Conservation (phyloP, 2,329 filamentous ascomycete genomes). For the Trichoderma pleuroti region DNA sequence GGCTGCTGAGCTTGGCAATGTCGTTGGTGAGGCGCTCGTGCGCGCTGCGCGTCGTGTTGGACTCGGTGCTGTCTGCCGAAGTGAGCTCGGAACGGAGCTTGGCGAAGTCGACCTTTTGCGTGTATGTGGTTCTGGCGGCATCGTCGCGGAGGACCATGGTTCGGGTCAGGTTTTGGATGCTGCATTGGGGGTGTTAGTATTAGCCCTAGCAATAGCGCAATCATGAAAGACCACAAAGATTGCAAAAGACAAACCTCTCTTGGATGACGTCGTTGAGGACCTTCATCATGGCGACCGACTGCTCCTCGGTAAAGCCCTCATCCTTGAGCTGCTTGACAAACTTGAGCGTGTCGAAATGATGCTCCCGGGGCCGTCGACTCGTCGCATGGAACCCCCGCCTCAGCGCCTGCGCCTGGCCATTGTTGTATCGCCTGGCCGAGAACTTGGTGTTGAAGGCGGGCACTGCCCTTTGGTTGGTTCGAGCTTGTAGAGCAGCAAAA, state of each 20-base stretch:
- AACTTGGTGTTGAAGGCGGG: conserved; percentile 24
- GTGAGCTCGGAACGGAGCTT: conserved; percentile 93
- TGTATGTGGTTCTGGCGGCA: conserved; percentile 73
- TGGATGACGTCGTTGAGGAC: conserved; percentile 95
- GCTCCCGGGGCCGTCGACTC: conserved; percentile 59
- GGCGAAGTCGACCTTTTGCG: conserved; percentile 94
- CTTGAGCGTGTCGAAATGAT: conserved; percentile 97
- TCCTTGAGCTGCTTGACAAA: conserved; percentile 86
- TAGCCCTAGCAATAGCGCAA: no score
- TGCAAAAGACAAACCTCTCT: conserved; percentile 59
- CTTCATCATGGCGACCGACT: conserved; percentile 97
- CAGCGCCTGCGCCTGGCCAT: conserved; percentile 21
- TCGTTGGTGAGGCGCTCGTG: conserved; percentile 94
- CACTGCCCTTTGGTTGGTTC: conserved; percentile 22
- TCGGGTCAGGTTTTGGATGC: conserved; percentile 93
- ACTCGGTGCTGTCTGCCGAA: conserved; percentile 86
- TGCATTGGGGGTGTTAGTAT: conserved; percentile 30
- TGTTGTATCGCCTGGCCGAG: conserved; percentile 9
- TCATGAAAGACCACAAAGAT: not conserved
- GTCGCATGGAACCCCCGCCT: conserved; percentile 66
- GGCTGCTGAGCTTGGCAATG: conserved; percentile 85
- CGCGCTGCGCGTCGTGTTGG: conserved; percentile 78
- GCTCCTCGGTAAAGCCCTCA: conserved; percentile 93
- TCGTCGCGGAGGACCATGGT: conserved; percentile 98
- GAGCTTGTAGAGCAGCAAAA: conserved; percentile 20